phyloP scores from a whole-genome alignment of 2,329 filamentous ascomycete species.

The Didymellaceae sp. region DNA sequence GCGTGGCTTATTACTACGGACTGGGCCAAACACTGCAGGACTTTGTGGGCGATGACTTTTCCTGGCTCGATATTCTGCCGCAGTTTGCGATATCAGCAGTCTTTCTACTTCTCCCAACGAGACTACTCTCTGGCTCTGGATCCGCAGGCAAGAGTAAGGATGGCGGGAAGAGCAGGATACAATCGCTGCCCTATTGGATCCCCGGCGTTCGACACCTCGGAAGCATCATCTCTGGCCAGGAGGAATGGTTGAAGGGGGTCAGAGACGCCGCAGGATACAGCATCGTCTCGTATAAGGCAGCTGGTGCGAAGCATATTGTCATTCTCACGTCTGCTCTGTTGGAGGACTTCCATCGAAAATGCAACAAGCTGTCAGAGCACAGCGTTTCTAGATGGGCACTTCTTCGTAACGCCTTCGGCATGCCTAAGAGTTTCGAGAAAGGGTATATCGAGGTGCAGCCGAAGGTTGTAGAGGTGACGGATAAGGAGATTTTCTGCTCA shows the following conservation, averaged over 20 bases:
- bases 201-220: constrained; percentile 63
- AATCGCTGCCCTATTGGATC: constrained; percentile 65
- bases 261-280: constrained; percentile 48
- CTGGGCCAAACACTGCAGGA: constrained; percentile 26
- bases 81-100: constrained; percentile 38
- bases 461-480: constrained; percentile 36
- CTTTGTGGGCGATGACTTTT: constrained; percentile 32
- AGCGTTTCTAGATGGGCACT: constrained; percentile 28
- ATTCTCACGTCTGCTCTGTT: constrained; percentile 57
- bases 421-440: constrained; percentile 29
- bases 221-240: constrained; percentile 56
- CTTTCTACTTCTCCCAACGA: constrained; percentile 38
- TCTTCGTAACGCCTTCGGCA: constrained; percentile 39
- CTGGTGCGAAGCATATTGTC: constrained; percentile 58
- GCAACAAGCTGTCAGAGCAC: constrained; percentile 26
- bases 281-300: constrained; percentile 58
- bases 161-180: constrained; percentile 50
- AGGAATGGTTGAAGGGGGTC: constrained; percentile 53
- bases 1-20: constrained; percentile 32
- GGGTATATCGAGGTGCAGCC: constrained; percentile 37
- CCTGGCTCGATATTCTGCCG: constrained; percentile 38
- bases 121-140: constrained; percentile 35
- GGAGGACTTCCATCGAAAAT: constrained; percentile 37
- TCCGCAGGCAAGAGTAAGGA: constrained; percentile 25
- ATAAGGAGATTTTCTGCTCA: constrained; percentile 57